Conservation (phyloP, 73 alveolate species). For the Tetrahymena borealis region DNA sequence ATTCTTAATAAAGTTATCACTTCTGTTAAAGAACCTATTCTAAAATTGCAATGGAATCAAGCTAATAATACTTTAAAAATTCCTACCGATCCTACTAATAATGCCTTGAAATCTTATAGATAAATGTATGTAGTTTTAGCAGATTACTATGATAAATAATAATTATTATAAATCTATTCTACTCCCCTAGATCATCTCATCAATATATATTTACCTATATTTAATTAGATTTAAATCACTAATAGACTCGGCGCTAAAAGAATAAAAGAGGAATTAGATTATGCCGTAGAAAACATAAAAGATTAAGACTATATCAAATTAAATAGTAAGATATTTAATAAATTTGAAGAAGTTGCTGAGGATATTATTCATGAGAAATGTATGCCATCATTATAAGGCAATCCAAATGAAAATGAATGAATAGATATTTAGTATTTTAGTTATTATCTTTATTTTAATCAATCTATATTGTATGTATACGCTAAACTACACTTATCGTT, state of each 20-base stretch:
- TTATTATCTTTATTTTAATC: not conserved
- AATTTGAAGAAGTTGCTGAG: not conserved
- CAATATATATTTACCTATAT: not conserved
- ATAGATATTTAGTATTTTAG: not conserved
- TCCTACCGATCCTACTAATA: not conserved
- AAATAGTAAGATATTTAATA: not conserved
- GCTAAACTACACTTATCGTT: no score
- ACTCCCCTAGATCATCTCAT: not conserved
- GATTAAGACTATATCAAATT: not conserved
- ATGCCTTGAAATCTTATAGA: not conserved
- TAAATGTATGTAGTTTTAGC: not conserved
- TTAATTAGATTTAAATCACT: not conserved
- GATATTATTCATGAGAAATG: not conserved
- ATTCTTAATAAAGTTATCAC: not conserved
- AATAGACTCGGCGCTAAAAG: not conserved
- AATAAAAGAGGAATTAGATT: not conserved
- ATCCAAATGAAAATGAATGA: not conserved
- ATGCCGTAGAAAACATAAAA: not conserved
- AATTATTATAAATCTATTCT: not conserved
- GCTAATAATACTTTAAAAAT: not conserved
- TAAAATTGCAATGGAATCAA: not conserved
- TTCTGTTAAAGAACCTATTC: not conserved
- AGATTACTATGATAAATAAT: not conserved
- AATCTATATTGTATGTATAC: no score
- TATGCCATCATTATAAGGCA: not conserved